A percentile compares a stretch with the other conserved stretches of the same genome.
Evolutionary conservation across 2,329 filamentous ascomycete genomes (phyloP).

Genomic region (Penicillium sp.): DNA sequence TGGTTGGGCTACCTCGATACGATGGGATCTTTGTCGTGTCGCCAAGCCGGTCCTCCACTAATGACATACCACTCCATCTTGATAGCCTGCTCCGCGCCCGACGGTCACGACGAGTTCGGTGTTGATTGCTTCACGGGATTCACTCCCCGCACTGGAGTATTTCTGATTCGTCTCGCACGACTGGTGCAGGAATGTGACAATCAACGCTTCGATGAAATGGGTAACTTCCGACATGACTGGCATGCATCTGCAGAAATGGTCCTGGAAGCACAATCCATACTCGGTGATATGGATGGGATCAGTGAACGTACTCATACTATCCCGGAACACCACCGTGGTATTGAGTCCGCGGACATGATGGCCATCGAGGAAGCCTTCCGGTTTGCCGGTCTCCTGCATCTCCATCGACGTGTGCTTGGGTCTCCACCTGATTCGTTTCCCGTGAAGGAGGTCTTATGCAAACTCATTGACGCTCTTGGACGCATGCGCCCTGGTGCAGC

Average conservation of each 20-base stretch:
- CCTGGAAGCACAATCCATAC: slow-evolving; percentile 57
- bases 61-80: slow-evolving; percentile 48
- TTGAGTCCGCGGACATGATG: slow-evolving; percentile 48
- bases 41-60: slow-evolving; percentile 52
- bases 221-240: slow-evolving; percentile 56
- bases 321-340: slow-evolving; percentile 40
- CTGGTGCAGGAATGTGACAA: slow-evolving; percentile 67
- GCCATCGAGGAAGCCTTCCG: slow-evolving; percentile 77
- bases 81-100: slow-evolving; percentile 49
- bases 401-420: slow-evolving; percentile 69
- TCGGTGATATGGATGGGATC: slow-evolving; percentile 60
- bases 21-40: slow-evolving; percentile 67
- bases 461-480: slow-evolving; percentile 61
- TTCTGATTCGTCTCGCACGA: slow-evolving; percentile 69
- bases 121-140: slow-evolving; percentile 82
- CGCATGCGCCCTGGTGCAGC: slow-evolving; percentile 64
- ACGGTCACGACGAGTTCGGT: slow-evolving; percentile 61
- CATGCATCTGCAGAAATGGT: slow-evolving; percentile 55
- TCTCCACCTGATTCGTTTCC: slow-evolving; percentile 55
- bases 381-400: slow-evolving; percentile 72
- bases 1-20: slow-evolving; percentile 86
- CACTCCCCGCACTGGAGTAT: slow-evolving; percentile 66
- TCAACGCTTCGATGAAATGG: slow-evolving; percentile 58
- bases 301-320: slow-evolving; percentile 39
- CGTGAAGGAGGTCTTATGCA: slow-evolving; percentile 61